Evolutionary conservation across 1,139 yeast genomes (phyloP).

Genomic region (Hyphopichia khmerensis): DNA sequence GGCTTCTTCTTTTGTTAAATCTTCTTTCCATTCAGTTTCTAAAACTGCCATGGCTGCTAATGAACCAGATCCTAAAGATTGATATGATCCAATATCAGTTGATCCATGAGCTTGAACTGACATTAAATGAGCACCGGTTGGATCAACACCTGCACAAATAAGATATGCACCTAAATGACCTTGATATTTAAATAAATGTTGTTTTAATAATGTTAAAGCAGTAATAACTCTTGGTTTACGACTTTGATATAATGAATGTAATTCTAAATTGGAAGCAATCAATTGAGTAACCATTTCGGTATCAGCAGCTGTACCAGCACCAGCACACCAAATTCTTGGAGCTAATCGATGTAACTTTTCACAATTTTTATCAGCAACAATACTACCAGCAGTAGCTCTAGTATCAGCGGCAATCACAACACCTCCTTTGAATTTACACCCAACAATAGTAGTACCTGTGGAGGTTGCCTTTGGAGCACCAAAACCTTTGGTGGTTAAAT

Average conservation of each 20-base stretch:
- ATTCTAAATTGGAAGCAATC: constrained; percentile 84
- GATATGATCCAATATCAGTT: constrained; percentile 91
- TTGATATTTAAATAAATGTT: constrained; percentile 92
- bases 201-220: constrained; percentile 89
- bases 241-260: constrained; percentile 79
- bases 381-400: constrained; percentile 93
- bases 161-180: constrained; percentile 96
- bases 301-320: constrained; percentile 99
- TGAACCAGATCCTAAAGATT: constrained; percentile 95
- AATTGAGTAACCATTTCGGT: constrained; percentile 95
- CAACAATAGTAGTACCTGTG: constrained; percentile 98
- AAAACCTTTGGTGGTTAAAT: constrained; percentile 68
- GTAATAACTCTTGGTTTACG: constrained; percentile 93
- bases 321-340: constrained; percentile 98
- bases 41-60: constrained; percentile 98
- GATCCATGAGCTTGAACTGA: constrained; percentile 98
- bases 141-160: constrained; percentile 96
- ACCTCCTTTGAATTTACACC: constrained; percentile 88
- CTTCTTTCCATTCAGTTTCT: constrained; percentile 83
- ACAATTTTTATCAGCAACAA: constrained; percentile 97
- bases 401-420: constrained; percentile 99
- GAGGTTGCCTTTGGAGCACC: constrained; percentile 87
- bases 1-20: constrained; percentile 82
- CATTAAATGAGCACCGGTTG: constrained; percentile 91
- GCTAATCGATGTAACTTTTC: constrained; percentile 91